These are phyloP conservation scores for Pseudogymnoascus sp. DNA, from an alignment of 2,329 filamentous ascomycete genomes.

Conservation along the genomic window DNA sequence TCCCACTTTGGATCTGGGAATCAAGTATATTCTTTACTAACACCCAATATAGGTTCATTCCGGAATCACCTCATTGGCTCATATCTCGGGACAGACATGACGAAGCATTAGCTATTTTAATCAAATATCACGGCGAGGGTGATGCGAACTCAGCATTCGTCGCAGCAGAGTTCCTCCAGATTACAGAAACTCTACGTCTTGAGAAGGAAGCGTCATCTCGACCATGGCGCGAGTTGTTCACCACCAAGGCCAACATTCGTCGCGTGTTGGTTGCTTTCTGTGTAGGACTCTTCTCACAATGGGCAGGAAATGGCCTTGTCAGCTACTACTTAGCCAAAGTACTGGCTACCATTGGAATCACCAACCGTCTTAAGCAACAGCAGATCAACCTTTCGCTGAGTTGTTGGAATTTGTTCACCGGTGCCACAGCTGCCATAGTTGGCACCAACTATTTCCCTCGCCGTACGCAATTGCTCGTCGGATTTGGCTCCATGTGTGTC, in stretches of 20 bases:
- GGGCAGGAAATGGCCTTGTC: conserved; percentile 47
- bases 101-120: conserved; percentile 26
- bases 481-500: not conserved
- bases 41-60: conserved; percentile 18
- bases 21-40: conserved; percentile 3
- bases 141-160: not conserved
- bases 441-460: not conserved
- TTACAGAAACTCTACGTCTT: not conserved
- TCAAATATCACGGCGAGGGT: conserved; percentile 16
- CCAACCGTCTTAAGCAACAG: conserved; percentile 27
- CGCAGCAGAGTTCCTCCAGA: not conserved
- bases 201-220: not conserved
- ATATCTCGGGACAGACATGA: conserved; percentile 17
- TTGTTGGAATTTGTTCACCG: not conserved
- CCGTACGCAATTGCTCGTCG: not conserved
- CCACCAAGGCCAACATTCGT: not conserved
- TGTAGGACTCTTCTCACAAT: conserved; percentile 51
- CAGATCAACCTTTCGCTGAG: not conserved
- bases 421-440: not conserved
- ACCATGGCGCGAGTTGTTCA: not conserved
- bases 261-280: conserved; percentile 27
- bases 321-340: conserved; percentile 35
- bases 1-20: not conserved
- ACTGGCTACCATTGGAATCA: conserved; percentile 32
- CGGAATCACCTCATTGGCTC: conserved; percentile 20